Evolutionary conservation across 345 rosid species (phyloP), one percentile per base, ranked within the genome.

Genomic region (Dovyalis caffra): DNA sequence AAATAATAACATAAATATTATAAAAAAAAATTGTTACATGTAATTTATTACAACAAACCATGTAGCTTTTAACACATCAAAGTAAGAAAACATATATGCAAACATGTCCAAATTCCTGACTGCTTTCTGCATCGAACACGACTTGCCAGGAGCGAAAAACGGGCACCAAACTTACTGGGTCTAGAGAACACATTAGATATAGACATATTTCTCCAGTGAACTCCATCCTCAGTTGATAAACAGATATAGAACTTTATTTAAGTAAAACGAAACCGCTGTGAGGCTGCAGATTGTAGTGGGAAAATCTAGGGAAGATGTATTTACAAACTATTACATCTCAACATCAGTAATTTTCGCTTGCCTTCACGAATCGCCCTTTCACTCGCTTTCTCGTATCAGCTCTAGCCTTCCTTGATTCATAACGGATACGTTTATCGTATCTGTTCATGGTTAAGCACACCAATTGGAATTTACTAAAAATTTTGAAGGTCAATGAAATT

Each of bases 401-500:
- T 57, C 85, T 77, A 20, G 83, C 85, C 81, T 84, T 84, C 77
- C 83, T 79, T 40, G 83, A 81, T 68, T 79, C 85, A 21, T 84
- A 84, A 3, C 80, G 81, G 33, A 84, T 77, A 64, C 71, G 83
- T 40, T 84, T 82, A 23, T 69, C 85, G 25, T 68, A 84, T 61
- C 83, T 84, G 73, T 58, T 57, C 28, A 80, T 34, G 28, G 28
- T 63, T 72, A 1, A 28, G 20, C 8, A 40, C 6, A 57, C 32
- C 38, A 57, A 10, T 38, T 9, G 33, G n/a, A 25, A 71, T 33
- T 33, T 40, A 32, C 49, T 28, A 1, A 4, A 2, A 21, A 2
- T 11, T 64, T 70, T 26, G 25, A 73, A 67, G 16, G 25, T 1
- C n/a, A 16, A 25, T n/a, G 47, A 47, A 61, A 68, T 14, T 57